Percentiles rank a stretch among this genome's conserved stretches.
phyloP scores from a whole-genome alignment of 257 asterid genomes.

The Solanum virginianum region DNA sequence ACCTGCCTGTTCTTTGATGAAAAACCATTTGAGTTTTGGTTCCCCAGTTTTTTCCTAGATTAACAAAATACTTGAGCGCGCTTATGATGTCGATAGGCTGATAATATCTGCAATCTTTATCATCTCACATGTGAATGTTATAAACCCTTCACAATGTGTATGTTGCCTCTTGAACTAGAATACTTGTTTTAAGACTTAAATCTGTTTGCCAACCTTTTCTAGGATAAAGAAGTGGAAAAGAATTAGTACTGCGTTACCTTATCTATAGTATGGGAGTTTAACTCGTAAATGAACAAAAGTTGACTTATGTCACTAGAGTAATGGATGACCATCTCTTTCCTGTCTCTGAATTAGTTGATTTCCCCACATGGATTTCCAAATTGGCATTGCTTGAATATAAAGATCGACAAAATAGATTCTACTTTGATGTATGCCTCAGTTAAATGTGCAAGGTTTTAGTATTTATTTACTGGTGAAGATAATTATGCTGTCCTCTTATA shows the following conservation, averaged over 20 bases:
- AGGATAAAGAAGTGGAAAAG: neutral
- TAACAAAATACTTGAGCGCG: neutral
- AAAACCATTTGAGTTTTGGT: neutral
- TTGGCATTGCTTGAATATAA: neutral
- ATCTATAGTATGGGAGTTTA: neutral
- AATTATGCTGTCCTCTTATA: neutral
- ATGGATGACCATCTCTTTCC: neutral
- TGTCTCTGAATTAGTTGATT: neutral
- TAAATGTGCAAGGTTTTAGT: neutral
- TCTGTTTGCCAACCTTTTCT: neutral
- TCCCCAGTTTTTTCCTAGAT: neutral
- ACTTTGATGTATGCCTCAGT: neutral
- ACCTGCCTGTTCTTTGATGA: neutral
- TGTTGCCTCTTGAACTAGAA: neutral
- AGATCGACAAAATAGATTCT: neutral
- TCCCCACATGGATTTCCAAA: neutral
- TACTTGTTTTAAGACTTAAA: neutral
- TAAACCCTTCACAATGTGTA: neutral
- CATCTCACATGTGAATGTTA: neutral
- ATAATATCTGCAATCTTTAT: neutral
- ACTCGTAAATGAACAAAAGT: neutral
- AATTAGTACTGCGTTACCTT: neutral
- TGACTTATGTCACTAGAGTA: neutral
- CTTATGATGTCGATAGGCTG: neutral
- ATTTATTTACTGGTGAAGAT: neutral